phyloP scores from a whole-genome alignment of 2,329 filamentous ascomycete species.

The Didymella glomerata region DNA sequence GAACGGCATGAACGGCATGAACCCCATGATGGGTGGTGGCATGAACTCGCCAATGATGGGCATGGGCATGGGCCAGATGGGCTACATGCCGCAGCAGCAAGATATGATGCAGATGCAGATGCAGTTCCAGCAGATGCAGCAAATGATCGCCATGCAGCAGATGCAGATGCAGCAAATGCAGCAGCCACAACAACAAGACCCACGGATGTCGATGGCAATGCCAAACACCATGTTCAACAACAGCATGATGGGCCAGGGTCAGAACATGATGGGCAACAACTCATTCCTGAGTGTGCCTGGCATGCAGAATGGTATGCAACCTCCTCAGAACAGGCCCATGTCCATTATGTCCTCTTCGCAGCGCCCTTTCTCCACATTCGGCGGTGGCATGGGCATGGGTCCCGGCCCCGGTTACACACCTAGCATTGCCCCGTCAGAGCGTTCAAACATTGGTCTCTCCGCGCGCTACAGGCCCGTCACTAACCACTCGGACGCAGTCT shows the following conservation, averaged over 20 bases:
- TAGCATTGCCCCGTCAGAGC: slow-evolving; percentile 93
- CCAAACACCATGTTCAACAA: slow-evolving; percentile 31
- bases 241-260: slow-evolving; percentile 31
- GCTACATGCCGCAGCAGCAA: slow-evolving; percentile 74
- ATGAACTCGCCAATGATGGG: slow-evolving; percentile 42
- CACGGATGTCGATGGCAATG: slow-evolving; percentile 36
- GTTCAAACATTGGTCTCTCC: slow-evolving; percentile 90
- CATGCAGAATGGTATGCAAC: slow-evolving; percentile 32
- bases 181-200: slow-evolving; percentile 39
- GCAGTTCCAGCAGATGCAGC: slow-evolving; percentile 70
- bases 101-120: slow-evolving; percentile 85
- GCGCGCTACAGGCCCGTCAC: slow-evolving; percentile 91
- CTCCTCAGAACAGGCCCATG: slow-evolving; percentile 55
- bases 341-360: slow-evolving; percentile 61
- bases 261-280: slow-evolving; percentile 26
- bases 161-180: slow-evolving; percentile 55
- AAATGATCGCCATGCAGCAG: slow-evolving; percentile 47
- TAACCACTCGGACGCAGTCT: slow-evolving; percentile 43
- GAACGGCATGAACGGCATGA: slow-evolving; percentile 38
- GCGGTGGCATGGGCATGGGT: slow-evolving; percentile 39
- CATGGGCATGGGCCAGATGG: slow-evolving; percentile 43
- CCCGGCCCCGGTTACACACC: slow-evolving; percentile 71
- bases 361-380: slow-evolving; percentile 39
- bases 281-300: slow-evolving; percentile 39
- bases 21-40: slow-evolving; percentile 33